Evolutionary conservation across 2,329 filamentous ascomycete genomes (phyloP), one percentile per base, ranked within the genome.

Genomic region (Nigrospora oryzae): DNA sequence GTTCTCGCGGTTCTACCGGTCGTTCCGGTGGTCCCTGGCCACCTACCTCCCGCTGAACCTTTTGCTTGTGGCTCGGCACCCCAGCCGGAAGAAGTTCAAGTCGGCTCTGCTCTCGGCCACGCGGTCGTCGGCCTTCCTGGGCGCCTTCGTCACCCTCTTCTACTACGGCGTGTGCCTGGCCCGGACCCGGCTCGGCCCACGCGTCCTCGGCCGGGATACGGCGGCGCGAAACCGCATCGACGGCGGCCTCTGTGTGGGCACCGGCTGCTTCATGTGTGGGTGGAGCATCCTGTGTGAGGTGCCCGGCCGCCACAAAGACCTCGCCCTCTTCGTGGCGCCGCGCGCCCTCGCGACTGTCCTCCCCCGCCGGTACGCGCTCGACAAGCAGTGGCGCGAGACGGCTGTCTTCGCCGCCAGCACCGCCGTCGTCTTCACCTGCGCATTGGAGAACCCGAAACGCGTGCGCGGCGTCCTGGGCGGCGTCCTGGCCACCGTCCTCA

Each of bases 111-210:
- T 70, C 13, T 83, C 83, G 2, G 80, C 86, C 1, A 64, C 74
- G 11, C 78, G 84, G 31, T 90, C 86, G 5, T 89, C 87, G 0
- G 74, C 83, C 1, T 93, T 94, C 60, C 73, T 95, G 2, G 86
- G 81, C 3, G 68, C 80, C 0, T 94, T 91, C 62, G 84, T 94
- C 51, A 71, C 79, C 1, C 67, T 89, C 11, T 93, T 91, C 61
- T 94, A 90, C 67, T 94, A 94, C 60, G 82, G 84, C 28, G 84
- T 94, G 4, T 95, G 89, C 59, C 77, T 94, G 0, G 73, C 80
- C 6, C 78, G 89, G 38, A 89, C 83, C 1, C 75, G 86, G 11
- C 49, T 93, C 7, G 88, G 88, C 0, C 89, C 89, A 0, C 75
- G 61, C 32, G 17, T 91, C 12, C 66, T 90, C 19, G 75, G 79